These are phyloP conservation scores for Spirogloea muscicola DNA, from an alignment of 139 green algal species.

Conservation along the genomic window DNA sequence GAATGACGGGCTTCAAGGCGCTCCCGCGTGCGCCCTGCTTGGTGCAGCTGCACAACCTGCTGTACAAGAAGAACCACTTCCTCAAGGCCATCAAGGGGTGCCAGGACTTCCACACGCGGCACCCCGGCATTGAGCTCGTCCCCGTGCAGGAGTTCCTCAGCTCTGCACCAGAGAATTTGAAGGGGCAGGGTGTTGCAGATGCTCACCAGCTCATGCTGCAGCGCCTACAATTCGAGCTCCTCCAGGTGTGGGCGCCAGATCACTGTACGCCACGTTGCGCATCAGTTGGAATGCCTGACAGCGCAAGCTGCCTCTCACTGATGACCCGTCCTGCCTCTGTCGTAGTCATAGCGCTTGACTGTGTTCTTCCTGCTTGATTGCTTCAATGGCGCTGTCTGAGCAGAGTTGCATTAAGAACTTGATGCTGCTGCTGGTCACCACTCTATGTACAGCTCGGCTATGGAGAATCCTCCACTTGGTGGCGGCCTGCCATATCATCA, in stretches of 20 bases:
- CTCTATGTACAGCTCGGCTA: not conserved
- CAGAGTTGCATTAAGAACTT: not conserved
- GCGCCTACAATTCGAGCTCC: constrained; percentile 56
- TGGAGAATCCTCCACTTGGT: not conserved
- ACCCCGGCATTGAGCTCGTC: constrained; percentile 56
- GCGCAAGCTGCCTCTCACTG: no score
- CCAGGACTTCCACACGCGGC: constrained; percentile 57
- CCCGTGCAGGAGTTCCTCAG: constrained; percentile 54
- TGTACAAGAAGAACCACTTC: constrained; percentile 71
- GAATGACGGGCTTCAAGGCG: no score
- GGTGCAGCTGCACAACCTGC: constrained; percentile 69
- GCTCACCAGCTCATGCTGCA: constrained; percentile 26
- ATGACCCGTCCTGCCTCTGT: no score
- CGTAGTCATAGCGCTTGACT: not conserved
- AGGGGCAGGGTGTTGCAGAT: constrained; percentile 1
- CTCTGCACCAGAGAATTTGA: constrained; percentile 5
- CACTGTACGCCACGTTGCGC: no score
- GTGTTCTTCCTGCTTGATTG: not conserved
- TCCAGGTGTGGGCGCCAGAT: no score
- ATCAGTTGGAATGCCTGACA: no score
- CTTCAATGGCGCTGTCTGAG: not conserved
- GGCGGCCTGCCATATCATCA: not conserved
- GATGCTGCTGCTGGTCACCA: not conserved
- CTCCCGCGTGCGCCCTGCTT: no score
- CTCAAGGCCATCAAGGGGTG: constrained; percentile 67